Conservation (phyloP, 1,284 basidiomycete genomes). For the Kalmanozyma brasiliensis region DNA sequence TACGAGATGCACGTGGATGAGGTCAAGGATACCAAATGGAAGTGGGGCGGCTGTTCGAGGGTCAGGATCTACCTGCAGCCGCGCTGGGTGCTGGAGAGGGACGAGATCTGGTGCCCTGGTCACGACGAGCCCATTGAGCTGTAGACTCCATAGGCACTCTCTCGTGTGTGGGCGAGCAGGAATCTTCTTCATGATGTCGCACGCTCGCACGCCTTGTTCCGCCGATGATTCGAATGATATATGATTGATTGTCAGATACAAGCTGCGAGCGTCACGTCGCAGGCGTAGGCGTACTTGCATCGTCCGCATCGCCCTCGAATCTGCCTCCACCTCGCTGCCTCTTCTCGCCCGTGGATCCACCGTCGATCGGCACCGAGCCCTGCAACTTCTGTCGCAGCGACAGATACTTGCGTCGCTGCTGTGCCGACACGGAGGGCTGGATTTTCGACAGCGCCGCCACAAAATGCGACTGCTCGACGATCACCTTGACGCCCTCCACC, state of each 20-base stretch:
- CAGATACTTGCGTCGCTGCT: conserved; percentile 81
- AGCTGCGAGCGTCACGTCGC: conserved; percentile 3
- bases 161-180: no score
- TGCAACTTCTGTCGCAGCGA: conserved; percentile 39
- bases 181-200: no score
- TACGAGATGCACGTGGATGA: conserved; percentile 16
- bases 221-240: neutral
- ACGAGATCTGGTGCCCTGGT: conserved; percentile 22
- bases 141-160: no score
- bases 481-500: conserved; percentile 26
- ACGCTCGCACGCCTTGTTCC: neutral
- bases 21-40: neutral
- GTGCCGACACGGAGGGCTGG: conserved; percentile 82
- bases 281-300: conserved; percentile 8
- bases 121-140: conserved; percentile 17
- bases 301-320: conserved; percentile 19
- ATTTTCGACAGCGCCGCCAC: conserved; percentile 81
- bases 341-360: conserved; percentile 2
- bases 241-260: conserved; percentile 11
- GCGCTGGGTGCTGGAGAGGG: conserved; percentile 1
- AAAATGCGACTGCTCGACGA: conserved; percentile 76
- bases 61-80: conserved; percentile 15
- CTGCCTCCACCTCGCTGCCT: conserved; percentile 9
- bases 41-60: conserved; percentile 3
- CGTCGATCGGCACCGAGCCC: conserved; percentile 39